phyloP scores from a whole-genome alignment of 257 asterid species.

The Solanum bulbocastanum region DNA sequence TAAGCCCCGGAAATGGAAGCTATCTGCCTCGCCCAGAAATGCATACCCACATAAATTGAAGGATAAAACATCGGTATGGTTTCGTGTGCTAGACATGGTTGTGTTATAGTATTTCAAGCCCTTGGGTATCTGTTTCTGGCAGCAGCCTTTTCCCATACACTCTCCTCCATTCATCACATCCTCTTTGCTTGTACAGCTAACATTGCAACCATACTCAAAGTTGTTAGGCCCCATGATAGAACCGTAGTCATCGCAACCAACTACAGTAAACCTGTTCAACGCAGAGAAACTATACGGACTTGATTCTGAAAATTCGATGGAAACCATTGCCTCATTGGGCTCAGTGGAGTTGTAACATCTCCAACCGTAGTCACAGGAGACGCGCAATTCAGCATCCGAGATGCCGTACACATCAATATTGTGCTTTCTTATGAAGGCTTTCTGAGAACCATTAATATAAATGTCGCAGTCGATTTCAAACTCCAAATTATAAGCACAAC shows the following conservation, averaged over 20 bases:
- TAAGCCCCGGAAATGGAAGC: background rate
- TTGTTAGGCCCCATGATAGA: background rate
- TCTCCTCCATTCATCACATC: background rate
- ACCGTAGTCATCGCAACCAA: background rate
- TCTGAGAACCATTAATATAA: background rate
- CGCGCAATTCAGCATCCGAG: constrained; percentile 36
- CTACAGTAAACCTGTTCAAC: background rate
- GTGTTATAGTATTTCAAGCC: background rate
- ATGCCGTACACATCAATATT: constrained; percentile 18
- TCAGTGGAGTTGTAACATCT: constrained; percentile 23
- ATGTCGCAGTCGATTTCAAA: constrained; percentile 29
- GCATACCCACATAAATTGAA: constrained; percentile 3
- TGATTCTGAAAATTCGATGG: background rate
- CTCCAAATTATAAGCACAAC: constrained; percentile 13
- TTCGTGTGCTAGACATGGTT: background rate
- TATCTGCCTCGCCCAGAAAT: constrained; percentile 2
- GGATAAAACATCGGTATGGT: background rate
- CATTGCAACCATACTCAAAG: background rate
- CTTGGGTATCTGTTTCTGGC: constrained; percentile 2
- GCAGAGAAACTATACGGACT: constrained; percentile 7
- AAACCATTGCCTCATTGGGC: background rate
- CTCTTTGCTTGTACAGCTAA: background rate
- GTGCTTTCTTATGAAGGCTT: background rate
- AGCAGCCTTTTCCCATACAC: constrained; percentile 9
- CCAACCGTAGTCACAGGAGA: constrained; percentile 19